Conservation (phyloP, 768 basidiomycete genomes). For the Mycena floridula region DNA sequence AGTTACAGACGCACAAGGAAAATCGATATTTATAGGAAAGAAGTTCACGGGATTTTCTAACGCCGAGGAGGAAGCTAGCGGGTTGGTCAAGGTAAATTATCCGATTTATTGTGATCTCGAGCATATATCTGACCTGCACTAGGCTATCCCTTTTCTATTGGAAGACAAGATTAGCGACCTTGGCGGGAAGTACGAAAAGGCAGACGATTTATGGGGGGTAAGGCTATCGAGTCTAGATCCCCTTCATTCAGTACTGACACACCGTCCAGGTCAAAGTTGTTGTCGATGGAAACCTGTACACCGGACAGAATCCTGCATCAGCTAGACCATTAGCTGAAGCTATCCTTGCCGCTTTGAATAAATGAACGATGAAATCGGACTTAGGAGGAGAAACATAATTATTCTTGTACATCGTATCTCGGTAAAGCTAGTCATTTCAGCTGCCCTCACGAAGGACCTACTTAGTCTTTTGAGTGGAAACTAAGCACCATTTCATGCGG, state of each 20-base stretch:
- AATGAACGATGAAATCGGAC: no score
- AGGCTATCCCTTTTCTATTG: slow-evolving; percentile 56
- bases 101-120: background rate
- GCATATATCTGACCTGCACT: background rate
- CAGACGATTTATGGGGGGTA: slow-evolving; percentile 43
- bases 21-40: slow-evolving; percentile 60
- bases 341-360: slow-evolving; percentile 44
- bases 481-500: no score
- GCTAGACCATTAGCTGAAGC: slow-evolving; percentile 51
- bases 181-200: slow-evolving; percentile 64
- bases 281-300: slow-evolving; percentile 52
- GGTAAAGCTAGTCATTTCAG: no score
- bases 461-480: no score
- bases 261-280: slow-evolving; percentile 34
- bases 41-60: slow-evolving; percentile 66
- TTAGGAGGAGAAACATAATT: no score
- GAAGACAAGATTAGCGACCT: slow-evolving; percentile 58
- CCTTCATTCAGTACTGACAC: background rate
- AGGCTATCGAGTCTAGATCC: background rate
- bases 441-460: no score
- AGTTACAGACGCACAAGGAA: slow-evolving; percentile 46
- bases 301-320: slow-evolving; percentile 73
- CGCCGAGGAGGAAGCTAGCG: slow-evolving; percentile 50
- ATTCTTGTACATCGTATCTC: no score
- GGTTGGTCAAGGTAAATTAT: slow-evolving; percentile 35